A percentile compares a stretch with the other conserved stretches of the same genome.
Evolutionary conservation across 768 basidiomycete species (phyloP).

Genomic region (Cyathus striatus): DNA sequence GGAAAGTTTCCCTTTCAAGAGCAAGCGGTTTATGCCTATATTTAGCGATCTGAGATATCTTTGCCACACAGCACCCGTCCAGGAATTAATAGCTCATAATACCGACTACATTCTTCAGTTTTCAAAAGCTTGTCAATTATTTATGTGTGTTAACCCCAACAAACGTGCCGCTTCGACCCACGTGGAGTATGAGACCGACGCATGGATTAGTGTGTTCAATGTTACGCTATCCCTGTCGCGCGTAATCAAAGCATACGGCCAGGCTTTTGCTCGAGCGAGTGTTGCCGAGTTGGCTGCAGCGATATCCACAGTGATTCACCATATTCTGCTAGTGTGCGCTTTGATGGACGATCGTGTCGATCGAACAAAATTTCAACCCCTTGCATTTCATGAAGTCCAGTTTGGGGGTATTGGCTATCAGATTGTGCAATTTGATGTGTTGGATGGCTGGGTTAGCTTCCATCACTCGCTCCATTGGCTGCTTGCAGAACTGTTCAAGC

Average conservation of each 20-base stretch:
- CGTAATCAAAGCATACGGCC: slow-evolving; percentile 85
- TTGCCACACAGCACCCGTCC: slow-evolving; percentile 76
- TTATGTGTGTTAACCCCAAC: slow-evolving; percentile 92
- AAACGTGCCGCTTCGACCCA: slow-evolving; percentile 77
- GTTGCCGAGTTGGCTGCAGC: slow-evolving; percentile 58
- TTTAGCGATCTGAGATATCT: slow-evolving; percentile 88
- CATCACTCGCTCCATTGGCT: slow-evolving; percentile 93
- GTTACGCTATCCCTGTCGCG: slow-evolving; percentile 87
- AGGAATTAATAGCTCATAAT: slow-evolving; percentile 68
- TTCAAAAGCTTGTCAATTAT: slow-evolving; percentile 75
- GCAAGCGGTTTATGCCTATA: slow-evolving; percentile 93
- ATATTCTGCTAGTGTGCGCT: slow-evolving; percentile 70
- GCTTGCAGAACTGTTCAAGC: slow-evolving; percentile 83
- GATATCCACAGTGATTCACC: slow-evolving; percentile 62
- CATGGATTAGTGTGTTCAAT: slow-evolving; percentile 96
- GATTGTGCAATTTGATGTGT: slow-evolving; percentile 74
- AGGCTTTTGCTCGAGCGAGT: slow-evolving; percentile 62
- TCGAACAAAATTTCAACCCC: slow-evolving; percentile 53
- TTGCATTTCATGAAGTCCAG: slow-evolving; percentile 58
- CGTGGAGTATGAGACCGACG: slow-evolving; percentile 95
- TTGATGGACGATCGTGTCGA: slow-evolving; percentile 66
- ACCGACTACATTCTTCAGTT: slow-evolving; percentile 67
- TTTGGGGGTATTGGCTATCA: slow-evolving; percentile 59
- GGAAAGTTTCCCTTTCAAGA: slow-evolving; percentile 85
- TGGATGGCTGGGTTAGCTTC: slow-evolving; percentile 83